Base-by-base conservation (phyloP, 129 eudicot species). In the Kitagawia praeruptora region DNA sequence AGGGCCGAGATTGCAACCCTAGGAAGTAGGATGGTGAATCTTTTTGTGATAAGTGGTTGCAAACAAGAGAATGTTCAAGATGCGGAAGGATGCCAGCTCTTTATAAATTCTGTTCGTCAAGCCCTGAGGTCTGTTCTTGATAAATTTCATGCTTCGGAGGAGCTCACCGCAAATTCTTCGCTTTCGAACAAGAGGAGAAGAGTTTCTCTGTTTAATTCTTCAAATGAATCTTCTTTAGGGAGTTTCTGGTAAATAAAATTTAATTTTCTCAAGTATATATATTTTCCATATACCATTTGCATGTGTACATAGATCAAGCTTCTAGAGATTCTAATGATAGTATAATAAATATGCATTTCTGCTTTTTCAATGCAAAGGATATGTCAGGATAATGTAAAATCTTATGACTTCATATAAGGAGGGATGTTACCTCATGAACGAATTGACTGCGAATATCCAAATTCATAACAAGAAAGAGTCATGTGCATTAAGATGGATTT, bases 91-190 rank as follows among this genome's bases (percentile, higher is more conserved):
- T 11, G 85, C 49, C 69, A 49, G 66, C 40, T 58, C 49, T 79
- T 92, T 42, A 75, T 70, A 47, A 85, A 12, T 75, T 79, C 89
- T 34, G 87, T 93, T 39, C 90, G 76, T 58, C 87, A 87, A 48
- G 90, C 98, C 3, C 80, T 93, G 56, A 85, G 80, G 70, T 90
- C 96, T 5, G 98, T 90, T 75, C 96, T 93, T 8, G 98, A 90
- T 74, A 93, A 90, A 76, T 88, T 88, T 83, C 87, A 91, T 42
- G 96, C 96, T 45, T 87, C 98, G 16, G 89, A 93, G 74, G 98
- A 93, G 80, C 84, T 82, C 48, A 82, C 88, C 15, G 81, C 89
- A 41, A 86, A 85, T 25, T 83, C 80, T 80, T 63, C 82, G 0
- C 82, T 84, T 74, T 81, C 90, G 11, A 89, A 88, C 80, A 93